phyloP scores from a whole-genome alignment of 805 yeast genomes.

The Lipomyces chichibuensis region DNA sequence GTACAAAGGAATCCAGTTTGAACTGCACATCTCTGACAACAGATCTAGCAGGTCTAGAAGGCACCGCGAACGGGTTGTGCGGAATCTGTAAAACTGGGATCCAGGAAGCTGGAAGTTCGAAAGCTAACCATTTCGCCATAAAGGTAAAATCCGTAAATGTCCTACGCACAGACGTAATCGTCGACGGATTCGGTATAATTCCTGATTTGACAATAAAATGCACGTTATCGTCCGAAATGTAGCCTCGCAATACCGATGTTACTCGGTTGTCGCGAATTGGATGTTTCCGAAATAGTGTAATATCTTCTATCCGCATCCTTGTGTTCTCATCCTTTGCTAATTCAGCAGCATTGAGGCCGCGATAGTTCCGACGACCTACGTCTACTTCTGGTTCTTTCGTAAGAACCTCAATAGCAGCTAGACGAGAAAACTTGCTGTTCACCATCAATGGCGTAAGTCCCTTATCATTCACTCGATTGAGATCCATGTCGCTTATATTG shows the following conservation, averaged over 20 bases:
- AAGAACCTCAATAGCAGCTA: conserved; percentile 59
- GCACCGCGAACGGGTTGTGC: conserved; percentile 40
- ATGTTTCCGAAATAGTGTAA: conserved; percentile 24
- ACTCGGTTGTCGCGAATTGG: conserved; percentile 31
- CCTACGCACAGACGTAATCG: conserved; percentile 40
- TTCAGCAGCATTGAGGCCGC: conserved; percentile 44
- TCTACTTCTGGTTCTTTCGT: conserved; percentile 56
- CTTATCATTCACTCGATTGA: conserved; percentile 64
- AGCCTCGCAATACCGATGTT: conserved; percentile 36
- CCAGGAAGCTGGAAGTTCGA: conserved; percentile 47
- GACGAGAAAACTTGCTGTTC: conserved; percentile 68
- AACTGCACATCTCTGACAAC: conserved; percentile 48
- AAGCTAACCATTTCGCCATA: conserved; percentile 43
- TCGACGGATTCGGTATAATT: conserved; percentile 20
- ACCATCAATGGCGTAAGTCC: conserved; percentile 71
- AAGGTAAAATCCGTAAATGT: conserved; percentile 43
- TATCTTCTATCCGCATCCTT: conserved; percentile 37
- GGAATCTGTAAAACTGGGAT: conserved; percentile 42
- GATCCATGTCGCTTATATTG: conserved; percentile 48
- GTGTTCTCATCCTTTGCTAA: conserved; percentile 41
- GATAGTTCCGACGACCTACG: conserved; percentile 42
- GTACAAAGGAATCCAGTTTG: conserved; percentile 54
- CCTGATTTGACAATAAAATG: conserved; percentile 37
- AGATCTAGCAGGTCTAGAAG: conserved; percentile 42
- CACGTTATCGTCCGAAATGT: conserved; percentile 35